These are phyloP conservation scores for Lipomyces yamanashiensis DNA, from an alignment of 805 yeast genomes.

Conservation along the genomic window DNA sequence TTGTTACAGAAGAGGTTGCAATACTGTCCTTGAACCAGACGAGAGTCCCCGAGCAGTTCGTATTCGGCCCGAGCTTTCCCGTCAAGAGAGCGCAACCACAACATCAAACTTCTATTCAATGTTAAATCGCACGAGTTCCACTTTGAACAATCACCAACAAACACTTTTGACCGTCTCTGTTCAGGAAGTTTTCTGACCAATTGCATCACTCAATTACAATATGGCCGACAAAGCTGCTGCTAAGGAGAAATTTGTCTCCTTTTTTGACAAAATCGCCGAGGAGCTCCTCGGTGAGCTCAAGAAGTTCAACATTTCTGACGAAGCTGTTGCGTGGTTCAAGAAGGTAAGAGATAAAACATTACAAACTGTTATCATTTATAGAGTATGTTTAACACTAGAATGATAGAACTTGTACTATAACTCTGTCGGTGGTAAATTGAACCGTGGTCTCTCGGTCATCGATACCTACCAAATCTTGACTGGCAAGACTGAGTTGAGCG, in stretches of 20 bases:
- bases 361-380: not conserved
- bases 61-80: slow-evolving; percentile 2
- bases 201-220: not conserved
- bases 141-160: not conserved
- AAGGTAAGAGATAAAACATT: slow-evolving; percentile 42
- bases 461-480: slow-evolving; percentile 87
- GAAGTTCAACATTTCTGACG: slow-evolving; percentile 78
- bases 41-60: not conserved
- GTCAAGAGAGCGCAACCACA: not conserved
- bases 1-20: no score
- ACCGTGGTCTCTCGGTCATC: slow-evolving; percentile 93
- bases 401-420: slow-evolving; percentile 68
- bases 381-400: not conserved
- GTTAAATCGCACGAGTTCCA: not conserved
- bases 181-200: not conserved
- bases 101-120: no score
- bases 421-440: slow-evolving; percentile 94
- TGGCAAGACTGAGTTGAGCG: slow-evolving; percentile 63
- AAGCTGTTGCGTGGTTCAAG: slow-evolving; percentile 85
- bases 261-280: slow-evolving; percentile 76
- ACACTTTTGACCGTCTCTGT: not conserved
- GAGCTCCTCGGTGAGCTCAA: slow-evolving; percentile 69
- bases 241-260: slow-evolving; percentile 43
- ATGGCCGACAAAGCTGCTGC: slow-evolving; percentile 34
- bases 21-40: no score